Base-by-base conservation (phyloP, 495 filamentous ascomycete genomes). In the Hypoxylon cercidicola region DNA sequence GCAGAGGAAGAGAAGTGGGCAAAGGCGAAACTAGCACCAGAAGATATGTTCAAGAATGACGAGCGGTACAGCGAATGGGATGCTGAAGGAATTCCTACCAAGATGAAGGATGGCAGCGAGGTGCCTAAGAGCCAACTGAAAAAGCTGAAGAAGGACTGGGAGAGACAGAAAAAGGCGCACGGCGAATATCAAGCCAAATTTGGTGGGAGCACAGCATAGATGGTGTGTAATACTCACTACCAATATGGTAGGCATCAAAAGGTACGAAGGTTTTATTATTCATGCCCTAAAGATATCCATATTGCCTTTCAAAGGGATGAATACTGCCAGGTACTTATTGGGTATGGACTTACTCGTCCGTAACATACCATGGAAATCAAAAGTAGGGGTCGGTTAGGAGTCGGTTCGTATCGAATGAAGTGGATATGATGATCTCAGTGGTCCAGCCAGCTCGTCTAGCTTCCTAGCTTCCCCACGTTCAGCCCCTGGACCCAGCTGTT, bases 91-190 rank as follows among this genome's bases (percentile, higher is more conserved):
- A 55, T 98, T 44, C 95, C 95, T 9, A 90, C 85, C 3, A 90
- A 85, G 74, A 85, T 92, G 72, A 82, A 81, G 13, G 85, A 88
- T 21, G 95, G 93, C 1, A 85, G 85, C 64, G 92, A 96, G 71
- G 78, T 99, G 21, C 82, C 91, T 19, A 99, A 97, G 82, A 89
- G 83, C 55, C 82, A 84, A 66, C 58, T 60, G 32, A 99, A 97
- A 84, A 96, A 92, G 84, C 73, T 98, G 34, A 88, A 78, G 78
- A 98, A 98, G 81, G 91, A 92, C 23, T 96, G 91, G 92, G 91
- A 96, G 72, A 87, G 80, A 74, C 95, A 97, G 81, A 96, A 90
- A 83, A 96, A 92, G 83, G 68, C 85, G 56, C 90, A 97, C 73
- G 90, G 96, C 25, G 79, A 84, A 64, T 81, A 74, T 37, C 63